Evolutionary conservation across 2,329 filamentous ascomycete species (phyloP), one percentile per base, ranked within the genome.

Genomic region (Endothia cerciana): DNA sequence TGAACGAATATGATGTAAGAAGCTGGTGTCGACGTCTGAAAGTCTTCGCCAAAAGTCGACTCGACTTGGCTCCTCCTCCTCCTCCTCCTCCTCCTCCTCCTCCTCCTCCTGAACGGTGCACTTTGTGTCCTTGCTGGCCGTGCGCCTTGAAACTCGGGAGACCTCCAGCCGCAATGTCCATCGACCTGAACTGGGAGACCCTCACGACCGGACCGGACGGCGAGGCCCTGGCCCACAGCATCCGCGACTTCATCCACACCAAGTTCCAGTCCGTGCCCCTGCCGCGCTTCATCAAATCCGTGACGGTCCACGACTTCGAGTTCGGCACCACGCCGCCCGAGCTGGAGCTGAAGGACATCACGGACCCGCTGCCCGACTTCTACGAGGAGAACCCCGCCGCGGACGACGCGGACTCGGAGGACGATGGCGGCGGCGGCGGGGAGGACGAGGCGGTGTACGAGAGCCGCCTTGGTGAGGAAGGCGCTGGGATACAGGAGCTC

Each of bases 141-240:
- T 5, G 33, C 13, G 8, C 15, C 4, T 36, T 41, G 2, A 38
- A 41, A 30, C 13, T 15, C 4, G 2, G 19, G 41, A 43, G 41
- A 43, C 4, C 41, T 11, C 15, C 10, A n/a, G 41, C 15, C 41
- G 15, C 62, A 67, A 99, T 99, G 95, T 98, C 95, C 72, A 94
- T 99, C 82, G 94, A 98, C 75, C 90, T 99, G 77, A 93, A 97
- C 79, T 99, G 95, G 95, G 90, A 95, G 74, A 91, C 91, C 69
- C 87, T 98, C 75, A 98, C 94, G 28, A 89, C 89, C 69, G 95
- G 95, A 36, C 88, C 93, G 59, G 94, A 98, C 78, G 94, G 95
- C 64, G 85, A 89, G 70, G 91, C 88, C 63, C 88, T 97, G 68
- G 93, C 94, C 59, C 90, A 93, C 75, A 87, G 86, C 69, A 97